Evolutionary conservation across 805 yeast species (phyloP).

Genomic region (Cyberlindnera bimundalis): DNA sequence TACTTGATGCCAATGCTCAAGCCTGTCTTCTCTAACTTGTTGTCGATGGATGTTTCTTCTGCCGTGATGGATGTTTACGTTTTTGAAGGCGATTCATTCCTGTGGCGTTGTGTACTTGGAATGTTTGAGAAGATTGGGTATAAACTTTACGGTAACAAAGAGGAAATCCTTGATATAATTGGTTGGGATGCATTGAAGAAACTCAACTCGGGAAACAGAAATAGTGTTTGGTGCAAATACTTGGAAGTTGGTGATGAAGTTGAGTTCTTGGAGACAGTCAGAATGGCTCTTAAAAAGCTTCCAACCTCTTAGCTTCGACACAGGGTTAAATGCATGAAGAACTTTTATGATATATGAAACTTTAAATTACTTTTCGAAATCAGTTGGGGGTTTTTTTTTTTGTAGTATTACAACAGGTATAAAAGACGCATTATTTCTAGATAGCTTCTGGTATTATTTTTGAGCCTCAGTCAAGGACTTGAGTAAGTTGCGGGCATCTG

Average conservation of each 20-base stretch:
- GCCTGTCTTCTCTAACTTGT: constrained; percentile 42
- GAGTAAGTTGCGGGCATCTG: constrained; percentile 56
- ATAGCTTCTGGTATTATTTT: neutral
- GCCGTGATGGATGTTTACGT: constrained; percentile 55
- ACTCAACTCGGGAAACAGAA: constrained; percentile 21
- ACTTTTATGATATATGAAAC: too few relatives aligned
- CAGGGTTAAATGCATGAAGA: too few relatives aligned
- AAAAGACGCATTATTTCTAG: too few relatives aligned
- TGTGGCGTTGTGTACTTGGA: constrained; percentile 52
- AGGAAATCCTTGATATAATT: constrained; percentile 42
- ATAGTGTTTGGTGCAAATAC: constrained; percentile 28
- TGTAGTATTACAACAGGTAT: too few relatives aligned
- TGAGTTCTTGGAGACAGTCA: constrained; percentile 43
- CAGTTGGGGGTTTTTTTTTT: too few relatives aligned
- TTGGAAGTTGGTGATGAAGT: constrained; percentile 48
- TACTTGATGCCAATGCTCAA: constrained; percentile 43
- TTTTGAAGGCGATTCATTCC: constrained; percentile 58
- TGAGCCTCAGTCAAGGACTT: constrained; percentile 27
- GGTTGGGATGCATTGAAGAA: constrained; percentile 33
- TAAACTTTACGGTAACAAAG: constrained; percentile 47
- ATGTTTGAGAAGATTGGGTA: constrained; percentile 45
- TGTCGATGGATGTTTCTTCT: constrained; percentile 44
- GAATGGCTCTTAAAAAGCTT: constrained; percentile 34
- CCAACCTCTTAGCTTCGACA: constrained; percentile 1
- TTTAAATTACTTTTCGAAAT: too few relatives aligned